These are phyloP conservation scores for Aspergillus sp. DNA, from an alignment of 2,329 filamentous ascomycete species.

Conservation along the genomic window DNA sequence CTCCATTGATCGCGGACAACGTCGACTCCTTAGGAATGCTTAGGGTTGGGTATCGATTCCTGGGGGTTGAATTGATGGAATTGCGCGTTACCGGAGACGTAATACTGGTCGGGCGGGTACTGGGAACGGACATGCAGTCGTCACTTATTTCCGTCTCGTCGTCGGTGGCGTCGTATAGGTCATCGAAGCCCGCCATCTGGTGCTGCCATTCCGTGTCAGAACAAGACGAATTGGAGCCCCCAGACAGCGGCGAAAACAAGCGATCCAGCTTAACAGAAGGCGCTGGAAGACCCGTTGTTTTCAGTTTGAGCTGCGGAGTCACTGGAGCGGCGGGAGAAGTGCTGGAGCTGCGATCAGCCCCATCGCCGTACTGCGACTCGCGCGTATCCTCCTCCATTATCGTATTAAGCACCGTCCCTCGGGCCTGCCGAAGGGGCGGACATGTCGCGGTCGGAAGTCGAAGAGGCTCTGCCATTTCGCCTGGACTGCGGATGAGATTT, in stretches of 20 bases:
- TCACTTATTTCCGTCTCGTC: slow-evolving; percentile 54
- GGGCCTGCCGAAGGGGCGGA: slow-evolving; percentile 48
- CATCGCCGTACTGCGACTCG: slow-evolving; percentile 18
- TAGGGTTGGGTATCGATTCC: slow-evolving; percentile 48
- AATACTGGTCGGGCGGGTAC: slow-evolving; percentile 41
- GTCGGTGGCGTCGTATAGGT: slow-evolving; percentile 79
- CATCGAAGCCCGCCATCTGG: slow-evolving; percentile 68
- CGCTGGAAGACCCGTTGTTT: slow-evolving; percentile 20
- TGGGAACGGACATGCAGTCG: slow-evolving; percentile 41
- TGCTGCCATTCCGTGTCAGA: slow-evolving; percentile 52
- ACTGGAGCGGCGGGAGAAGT: background rate
- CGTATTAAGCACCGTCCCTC: slow-evolving; percentile 52
- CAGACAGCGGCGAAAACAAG: slow-evolving; percentile 25
- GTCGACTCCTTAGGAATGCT: slow-evolving; percentile 49
- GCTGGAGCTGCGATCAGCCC: slow-evolving; percentile 4
- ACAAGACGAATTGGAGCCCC: slow-evolving; percentile 24
- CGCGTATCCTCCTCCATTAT: slow-evolving; percentile 52
- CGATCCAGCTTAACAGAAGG: slow-evolving; percentile 15
- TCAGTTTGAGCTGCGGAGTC: slow-evolving; percentile 25
- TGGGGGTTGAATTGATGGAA: slow-evolving; percentile 28
- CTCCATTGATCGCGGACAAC: slow-evolving; percentile 49
- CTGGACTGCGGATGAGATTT: slow-evolving; percentile 11
- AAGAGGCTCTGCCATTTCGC: slow-evolving; percentile 39
- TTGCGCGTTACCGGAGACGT: slow-evolving; percentile 32
- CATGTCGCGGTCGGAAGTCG: slow-evolving; percentile 44